Conservation (phyloP, 2,329 filamentous ascomycete genomes). For the Paracoccidioides brasiliensis region DNA sequence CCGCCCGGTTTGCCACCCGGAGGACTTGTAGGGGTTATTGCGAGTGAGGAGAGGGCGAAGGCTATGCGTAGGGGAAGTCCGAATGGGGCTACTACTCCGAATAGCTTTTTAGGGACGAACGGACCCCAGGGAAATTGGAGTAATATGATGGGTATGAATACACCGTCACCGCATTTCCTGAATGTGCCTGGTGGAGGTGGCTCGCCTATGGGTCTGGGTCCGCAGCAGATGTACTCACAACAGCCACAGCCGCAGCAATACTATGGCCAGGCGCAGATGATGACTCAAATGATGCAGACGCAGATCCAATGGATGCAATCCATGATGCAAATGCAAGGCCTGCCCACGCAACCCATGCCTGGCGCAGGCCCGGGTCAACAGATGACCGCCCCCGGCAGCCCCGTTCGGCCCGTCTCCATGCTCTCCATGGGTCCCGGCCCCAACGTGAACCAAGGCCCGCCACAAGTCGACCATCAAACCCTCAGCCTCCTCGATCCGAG, state of each 20-base stretch:
- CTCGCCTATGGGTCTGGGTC: conserved; percentile 1
- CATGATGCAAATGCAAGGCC: conserved; percentile 50
- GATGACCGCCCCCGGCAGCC: conserved; percentile 17
- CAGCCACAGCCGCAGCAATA: conserved; percentile 44
- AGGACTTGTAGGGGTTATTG: conserved; percentile 78
- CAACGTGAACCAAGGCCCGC: conserved; percentile 16
- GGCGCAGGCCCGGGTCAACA: conserved; percentile 13
- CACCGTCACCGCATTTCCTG: not conserved
- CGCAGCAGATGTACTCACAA: conserved; percentile 40
- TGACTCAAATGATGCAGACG: conserved; percentile 83
- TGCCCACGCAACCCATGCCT: conserved; percentile 26
- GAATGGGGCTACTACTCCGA: conserved; percentile 39
- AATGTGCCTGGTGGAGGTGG: conserved; percentile 4
- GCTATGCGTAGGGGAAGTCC: conserved; percentile 69
- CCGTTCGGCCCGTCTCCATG: conserved; percentile 37
- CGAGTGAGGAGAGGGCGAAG: conserved; percentile 65
- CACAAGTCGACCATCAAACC: conserved; percentile 43
- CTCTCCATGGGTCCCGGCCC: conserved; percentile 17
- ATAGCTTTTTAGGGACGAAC: conserved; percentile 14
- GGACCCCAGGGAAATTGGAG: not conserved
- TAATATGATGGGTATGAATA: not conserved
- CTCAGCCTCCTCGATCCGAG: conserved; percentile 72
- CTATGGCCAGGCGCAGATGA: conserved; percentile 61
- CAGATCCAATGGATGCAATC: conserved; percentile 86
- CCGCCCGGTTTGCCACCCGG: conserved; percentile 48